These are phyloP conservation scores for Limnanthes douglasii DNA, from an alignment of 345 rosid species.

Conservation along the genomic window DNA sequence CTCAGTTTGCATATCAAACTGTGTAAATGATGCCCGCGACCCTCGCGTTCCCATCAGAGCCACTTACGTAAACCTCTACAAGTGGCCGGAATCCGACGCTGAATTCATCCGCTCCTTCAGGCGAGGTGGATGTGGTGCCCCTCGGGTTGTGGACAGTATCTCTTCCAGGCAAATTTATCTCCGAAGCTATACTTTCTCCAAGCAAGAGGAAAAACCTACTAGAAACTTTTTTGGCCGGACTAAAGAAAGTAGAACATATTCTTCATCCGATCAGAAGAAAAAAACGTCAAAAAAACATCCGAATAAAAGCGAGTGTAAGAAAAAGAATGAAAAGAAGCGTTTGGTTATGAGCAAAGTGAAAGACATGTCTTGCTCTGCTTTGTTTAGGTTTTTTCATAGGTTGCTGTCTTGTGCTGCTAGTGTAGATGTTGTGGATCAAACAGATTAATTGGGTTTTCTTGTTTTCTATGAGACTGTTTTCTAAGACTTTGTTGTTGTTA, in stretches of 20 bases:
- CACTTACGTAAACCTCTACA: conserved; percentile 50
- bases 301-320: conserved; percentile 13
- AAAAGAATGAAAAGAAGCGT: conserved; percentile 30
- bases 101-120: conserved; percentile 40
- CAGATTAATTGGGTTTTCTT: no score
- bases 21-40: conserved; percentile 56
- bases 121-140: conserved; percentile 8
- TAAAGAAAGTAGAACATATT: conserved; percentile 9
- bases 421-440: conserved; percentile 31
- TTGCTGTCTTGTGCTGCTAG: conserved; percentile 25
- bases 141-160: conserved; percentile 61
- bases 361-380: conserved; percentile 31
- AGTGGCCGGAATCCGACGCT: conserved; percentile 71
- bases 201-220: conserved; percentile 19
- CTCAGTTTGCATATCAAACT: conserved; percentile 66
- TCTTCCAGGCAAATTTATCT: conserved; percentile 79
- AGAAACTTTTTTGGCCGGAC: conserved; percentile 4
- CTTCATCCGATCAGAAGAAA: conserved; percentile 24
- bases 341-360: conserved; percentile 29
- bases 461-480: no score
- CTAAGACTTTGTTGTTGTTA: no score
- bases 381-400: conserved; percentile 27
- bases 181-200: conserved; percentile 68
- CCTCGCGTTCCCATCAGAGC: conserved; percentile 48
- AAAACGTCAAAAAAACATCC: conserved; percentile 10